Evolutionary conservation across 371 early-diverging fungal species (phyloP), one percentile per base, ranked within the genome.

Genomic region (Mortierella sp.): DNA sequence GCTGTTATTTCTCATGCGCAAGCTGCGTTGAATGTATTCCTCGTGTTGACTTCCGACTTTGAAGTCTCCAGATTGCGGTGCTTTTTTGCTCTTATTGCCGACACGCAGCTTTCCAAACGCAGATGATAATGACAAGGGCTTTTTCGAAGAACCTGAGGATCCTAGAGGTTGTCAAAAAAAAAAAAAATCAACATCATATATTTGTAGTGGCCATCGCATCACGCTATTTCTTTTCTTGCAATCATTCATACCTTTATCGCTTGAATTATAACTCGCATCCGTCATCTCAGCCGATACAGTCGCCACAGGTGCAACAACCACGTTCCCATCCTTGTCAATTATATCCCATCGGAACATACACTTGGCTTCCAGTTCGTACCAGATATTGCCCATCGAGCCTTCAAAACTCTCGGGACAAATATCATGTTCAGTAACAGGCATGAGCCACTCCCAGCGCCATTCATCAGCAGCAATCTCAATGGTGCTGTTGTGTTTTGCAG

Each of bases 341-440:
- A 66, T 70, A 35, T 79, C 74, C 80, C 80, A 79, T 32, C 75
- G 64, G 58, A 79, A 79, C 37, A 74, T 26, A 35, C 80, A 79
- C 42, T 74, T 79, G 22, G 80, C 80, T 42, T 79, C 80, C 49
- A 79, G 57, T 28, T 79, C 80, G 47, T 79, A 79, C 80, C 80
- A 79, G 34, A 79, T 59, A 45, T 65, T 70, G 43, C 80, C 80
- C 80, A 79, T 79, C 6, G 75, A 65, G 4, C 80, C 80, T 28
- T 79, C 80, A 37, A 74, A 79, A 26, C 74, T 73, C 68, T 73
- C 80, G 1, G 80, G 74, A 37, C 74, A 53, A 31, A 74, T 64
- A 17, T 79, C 80, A 17, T 61, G 31, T n/a, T 64, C 64, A 2
- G 74, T 67, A 17, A 79, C 74, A 15, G 80, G 70, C 47, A 79